phyloP scores from a whole-genome alignment of 306 rosid genomes.

The Potentilla sterilis region DNA sequence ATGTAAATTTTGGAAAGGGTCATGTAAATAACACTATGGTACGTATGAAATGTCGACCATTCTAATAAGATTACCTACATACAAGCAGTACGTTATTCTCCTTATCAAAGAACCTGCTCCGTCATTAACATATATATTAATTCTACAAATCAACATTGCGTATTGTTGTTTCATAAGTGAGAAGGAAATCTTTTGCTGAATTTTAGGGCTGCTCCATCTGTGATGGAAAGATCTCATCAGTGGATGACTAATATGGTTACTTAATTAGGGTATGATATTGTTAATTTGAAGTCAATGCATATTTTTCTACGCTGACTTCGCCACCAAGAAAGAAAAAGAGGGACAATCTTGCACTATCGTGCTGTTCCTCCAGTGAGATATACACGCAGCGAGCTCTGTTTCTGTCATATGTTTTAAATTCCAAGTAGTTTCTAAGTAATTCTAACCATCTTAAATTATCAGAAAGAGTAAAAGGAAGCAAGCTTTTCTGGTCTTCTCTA shows the following conservation, averaged over 20 bases:
- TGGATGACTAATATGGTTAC: conserved; percentile 19
- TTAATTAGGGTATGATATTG: not conserved
- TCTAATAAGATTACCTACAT: too few species aligned
- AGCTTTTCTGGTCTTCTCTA: not conserved
- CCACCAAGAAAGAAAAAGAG: not conserved
- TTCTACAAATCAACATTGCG: not conserved
- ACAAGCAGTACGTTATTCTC: not conserved
- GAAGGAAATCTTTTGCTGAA: conserved; percentile 11
- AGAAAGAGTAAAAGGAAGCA: not conserved
- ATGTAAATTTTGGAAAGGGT: too few species aligned
- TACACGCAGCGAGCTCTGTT: not conserved
- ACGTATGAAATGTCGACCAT: too few species aligned
- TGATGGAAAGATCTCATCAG: not conserved
- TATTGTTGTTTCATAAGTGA: not conserved
- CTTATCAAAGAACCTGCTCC: not conserved
- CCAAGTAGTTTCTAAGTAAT: too few species aligned
- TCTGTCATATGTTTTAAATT: not conserved
- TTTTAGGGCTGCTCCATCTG: not conserved
- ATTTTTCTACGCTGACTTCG: not conserved
- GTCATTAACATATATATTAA: not conserved
- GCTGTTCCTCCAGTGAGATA: not conserved
- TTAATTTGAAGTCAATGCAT: not conserved
- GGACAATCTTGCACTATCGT: not conserved
- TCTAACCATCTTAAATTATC: not conserved
- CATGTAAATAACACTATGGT: too few species aligned